Evolutionary conservation across 2,329 filamentous ascomycete species (phyloP).

Genomic region (Fusarium haematococcum): DNA sequence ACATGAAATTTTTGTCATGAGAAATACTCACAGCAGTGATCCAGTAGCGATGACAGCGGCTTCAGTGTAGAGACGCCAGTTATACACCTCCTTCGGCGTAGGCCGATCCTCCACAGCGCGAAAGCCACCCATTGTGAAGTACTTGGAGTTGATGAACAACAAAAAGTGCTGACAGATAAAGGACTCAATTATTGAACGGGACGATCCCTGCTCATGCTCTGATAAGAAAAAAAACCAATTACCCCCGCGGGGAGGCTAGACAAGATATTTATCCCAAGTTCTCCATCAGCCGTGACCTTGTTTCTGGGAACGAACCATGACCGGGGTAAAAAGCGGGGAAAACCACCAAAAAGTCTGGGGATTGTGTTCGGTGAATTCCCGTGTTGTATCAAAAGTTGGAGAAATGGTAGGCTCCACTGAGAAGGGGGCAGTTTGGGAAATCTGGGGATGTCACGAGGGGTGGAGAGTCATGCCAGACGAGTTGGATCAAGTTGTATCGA

Average conservation of each 20-base stretch:
- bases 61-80: slow-evolving; percentile 62
- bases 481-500: background rate
- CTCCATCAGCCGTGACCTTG: slow-evolving; percentile 9
- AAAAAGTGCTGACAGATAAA: background rate
- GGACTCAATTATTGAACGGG: background rate
- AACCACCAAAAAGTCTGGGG: background rate
- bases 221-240: background rate
- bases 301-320: slow-evolving; percentile 7
- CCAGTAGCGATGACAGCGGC: slow-evolving; percentile 62
- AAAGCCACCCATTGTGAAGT: slow-evolving; percentile 51
- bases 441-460: slow-evolving; percentile 34
- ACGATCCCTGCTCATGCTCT: background rate
- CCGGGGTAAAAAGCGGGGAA: background rate
- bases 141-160: background rate
- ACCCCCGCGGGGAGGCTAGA: slow-evolving; percentile 11
- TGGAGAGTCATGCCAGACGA: background rate
- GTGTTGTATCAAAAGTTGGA: background rate
- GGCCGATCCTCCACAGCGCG: slow-evolving; percentile 66
- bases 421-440: slow-evolving; percentile 5
- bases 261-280: slow-evolving; percentile 39
- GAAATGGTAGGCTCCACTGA: background rate
- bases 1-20: background rate
- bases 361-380: background rate
- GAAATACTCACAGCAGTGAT: slow-evolving; percentile 51
- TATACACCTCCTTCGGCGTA: slow-evolving; percentile 67